Evolutionary conservation across 1,284 basidiomycete species (phyloP).

Genomic region (Puccinia horiana): DNA sequence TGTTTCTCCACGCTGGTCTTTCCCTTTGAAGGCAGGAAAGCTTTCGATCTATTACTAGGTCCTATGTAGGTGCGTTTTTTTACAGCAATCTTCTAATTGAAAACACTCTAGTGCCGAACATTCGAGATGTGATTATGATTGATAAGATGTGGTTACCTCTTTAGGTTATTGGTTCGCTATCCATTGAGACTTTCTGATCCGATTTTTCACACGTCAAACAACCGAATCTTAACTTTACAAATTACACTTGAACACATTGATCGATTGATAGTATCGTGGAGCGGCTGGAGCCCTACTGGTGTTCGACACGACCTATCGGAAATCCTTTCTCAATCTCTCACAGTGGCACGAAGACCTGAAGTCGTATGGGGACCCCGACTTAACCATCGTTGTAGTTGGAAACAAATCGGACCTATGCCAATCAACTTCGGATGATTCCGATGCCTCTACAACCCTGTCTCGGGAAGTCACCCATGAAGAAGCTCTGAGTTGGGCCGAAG

Average conservation of each 20-base stretch:
- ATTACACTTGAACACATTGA: background rate
- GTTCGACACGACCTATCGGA: conserved; percentile 43
- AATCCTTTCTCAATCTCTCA: conserved; percentile 30
- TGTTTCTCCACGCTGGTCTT: no score
- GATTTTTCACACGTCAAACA: background rate
- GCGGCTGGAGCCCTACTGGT: conserved; percentile 45
- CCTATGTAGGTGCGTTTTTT: conserved; percentile 35
- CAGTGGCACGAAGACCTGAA: conserved; percentile 47
- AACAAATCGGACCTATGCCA: conserved; percentile 41
- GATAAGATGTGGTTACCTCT: background rate
- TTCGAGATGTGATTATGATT: background rate
- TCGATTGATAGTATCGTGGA: conserved; percentile 39
- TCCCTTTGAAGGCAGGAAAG: conserved; percentile 40
- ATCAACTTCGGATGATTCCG: conserved; percentile 2
- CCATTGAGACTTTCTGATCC: background rate
- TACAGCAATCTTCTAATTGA: background rate
- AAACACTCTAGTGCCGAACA: background rate
- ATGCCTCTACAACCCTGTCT: background rate
- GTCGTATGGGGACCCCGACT: conserved; percentile 31
- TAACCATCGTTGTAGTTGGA: conserved; percentile 34
- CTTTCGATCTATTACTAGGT: conserved; percentile 47
- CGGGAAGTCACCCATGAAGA: conserved; percentile 30
- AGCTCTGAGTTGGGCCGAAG: conserved; percentile 33
- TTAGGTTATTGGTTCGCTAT: background rate
- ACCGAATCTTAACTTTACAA: background rate